Conservation (phyloP, 495 filamentous ascomycete genomes). For the Articulospora tetracladia region DNA sequence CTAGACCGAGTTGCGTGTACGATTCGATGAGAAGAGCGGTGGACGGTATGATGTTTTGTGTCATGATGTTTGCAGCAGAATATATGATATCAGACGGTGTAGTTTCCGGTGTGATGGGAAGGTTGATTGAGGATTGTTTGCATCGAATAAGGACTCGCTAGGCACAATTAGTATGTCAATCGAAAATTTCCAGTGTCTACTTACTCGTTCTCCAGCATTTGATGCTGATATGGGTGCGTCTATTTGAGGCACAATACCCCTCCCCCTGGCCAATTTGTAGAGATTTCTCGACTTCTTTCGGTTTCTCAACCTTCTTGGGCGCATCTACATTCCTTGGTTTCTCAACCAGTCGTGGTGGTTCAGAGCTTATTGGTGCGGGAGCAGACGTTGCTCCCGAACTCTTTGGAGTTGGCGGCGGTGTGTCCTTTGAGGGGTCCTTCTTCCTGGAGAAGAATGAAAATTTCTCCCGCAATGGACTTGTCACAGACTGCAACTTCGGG, state of each 20-base stretch:
- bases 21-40: constrained; percentile 70
- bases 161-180: constrained; percentile 12
- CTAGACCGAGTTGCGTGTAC: constrained; percentile 71
- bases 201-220: constrained; percentile 72
- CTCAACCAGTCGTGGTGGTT: neutral
- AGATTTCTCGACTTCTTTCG: neutral
- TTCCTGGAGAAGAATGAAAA: constrained; percentile 25
- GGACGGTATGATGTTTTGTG: constrained; percentile 52
- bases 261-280: constrained; percentile 22
- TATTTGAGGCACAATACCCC: constrained; percentile 52
- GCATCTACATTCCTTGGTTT: neutral
- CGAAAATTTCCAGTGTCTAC: constrained; percentile 16
- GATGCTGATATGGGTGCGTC: constrained; percentile 83
- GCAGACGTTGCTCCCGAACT: neutral
- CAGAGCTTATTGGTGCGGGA: neutral
- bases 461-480: constrained; percentile 17
- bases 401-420: constrained; percentile 4
- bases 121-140: constrained; percentile 52
- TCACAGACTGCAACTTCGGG: neutral
- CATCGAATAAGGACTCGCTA: constrained; percentile 67
- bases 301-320: neutral
- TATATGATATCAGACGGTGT: constrained; percentile 67
- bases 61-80: constrained; percentile 50
- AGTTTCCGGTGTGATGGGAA: constrained; percentile 70
- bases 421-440: constrained; percentile 7